Conservation (phyloP, 1,284 basidiomycete species). For the Trametes sp. region DNA sequence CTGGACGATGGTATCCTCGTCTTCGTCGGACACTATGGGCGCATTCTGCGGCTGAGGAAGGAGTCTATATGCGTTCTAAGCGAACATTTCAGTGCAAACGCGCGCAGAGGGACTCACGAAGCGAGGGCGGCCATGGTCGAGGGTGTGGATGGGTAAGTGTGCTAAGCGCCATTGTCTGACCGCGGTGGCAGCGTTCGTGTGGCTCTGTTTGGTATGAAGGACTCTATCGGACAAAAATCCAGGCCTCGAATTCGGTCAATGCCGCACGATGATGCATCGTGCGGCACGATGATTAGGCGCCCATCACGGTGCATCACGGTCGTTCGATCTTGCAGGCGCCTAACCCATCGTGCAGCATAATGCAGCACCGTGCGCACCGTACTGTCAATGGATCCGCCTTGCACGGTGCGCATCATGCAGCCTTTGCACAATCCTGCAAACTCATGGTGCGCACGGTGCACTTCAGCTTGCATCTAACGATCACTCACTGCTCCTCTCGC, state of each 20-base stretch:
- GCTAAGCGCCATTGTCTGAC: slow-evolving; percentile 23
- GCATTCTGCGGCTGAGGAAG: slow-evolving; percentile 74
- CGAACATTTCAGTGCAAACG: background rate
- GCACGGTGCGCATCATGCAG: no score
- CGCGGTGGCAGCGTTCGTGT: slow-evolving; percentile 16
- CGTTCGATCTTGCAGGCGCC: background rate
- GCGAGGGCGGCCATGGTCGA: slow-evolving; percentile 47
- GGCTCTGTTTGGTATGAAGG: slow-evolving; percentile 13
- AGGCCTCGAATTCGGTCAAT: background rate
- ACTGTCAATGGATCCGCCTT: background rate
- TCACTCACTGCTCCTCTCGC: no score
- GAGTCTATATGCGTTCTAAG: slow-evolving; percentile 46
- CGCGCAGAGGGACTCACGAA: slow-evolving; percentile 40
- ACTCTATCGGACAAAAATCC: background rate
- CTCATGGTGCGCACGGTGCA: no score
- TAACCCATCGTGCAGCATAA: no score
- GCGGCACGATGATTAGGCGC: background rate
- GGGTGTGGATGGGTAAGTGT: slow-evolving; percentile 16
- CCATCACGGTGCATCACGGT: background rate
- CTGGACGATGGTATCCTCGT: slow-evolving; percentile 51
- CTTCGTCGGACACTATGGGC: slow-evolving; percentile 63
- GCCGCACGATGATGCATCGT: background rate
- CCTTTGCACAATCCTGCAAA: no score
- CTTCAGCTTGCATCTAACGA: no score
- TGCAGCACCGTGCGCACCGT: background rate